phyloP scores from a whole-genome alignment of 2,329 filamentous ascomycete genomes.

The Corinectria fuckeliana region DNA sequence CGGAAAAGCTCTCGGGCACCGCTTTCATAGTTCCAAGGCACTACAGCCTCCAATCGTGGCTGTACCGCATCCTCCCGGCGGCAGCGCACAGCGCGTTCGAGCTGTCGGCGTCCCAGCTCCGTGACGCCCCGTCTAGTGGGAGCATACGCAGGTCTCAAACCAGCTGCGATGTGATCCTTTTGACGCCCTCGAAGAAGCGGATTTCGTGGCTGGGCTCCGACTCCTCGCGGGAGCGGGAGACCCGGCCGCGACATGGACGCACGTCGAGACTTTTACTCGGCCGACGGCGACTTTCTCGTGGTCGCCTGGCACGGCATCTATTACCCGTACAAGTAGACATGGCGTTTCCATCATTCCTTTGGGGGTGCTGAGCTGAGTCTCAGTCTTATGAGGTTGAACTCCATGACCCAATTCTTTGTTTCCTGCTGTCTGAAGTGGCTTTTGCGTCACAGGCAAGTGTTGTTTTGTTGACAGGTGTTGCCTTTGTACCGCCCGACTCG shows the following conservation, averaged over 20 bases:
- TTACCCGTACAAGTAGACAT: conserved; percentile 81
- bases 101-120: conserved; percentile 42
- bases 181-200: conserved; percentile 67
- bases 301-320: conserved; percentile 84
- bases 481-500: not conserved
- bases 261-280: conserved; percentile 80
- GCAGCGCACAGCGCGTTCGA: conserved; percentile 65
- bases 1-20: conserved; percentile 78
- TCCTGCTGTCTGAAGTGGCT: too few relatives aligned
- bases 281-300: conserved; percentile 79
- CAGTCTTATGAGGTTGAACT: too few relatives aligned
- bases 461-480: not conserved
- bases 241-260: conserved; percentile 77
- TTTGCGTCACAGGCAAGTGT: too few relatives aligned
- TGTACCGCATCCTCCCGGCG: conserved; percentile 72
- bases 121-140: conserved; percentile 26
- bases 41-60: conserved; percentile 74
- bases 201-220: conserved; percentile 66
- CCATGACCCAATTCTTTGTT: too few relatives aligned
- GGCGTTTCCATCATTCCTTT: too few relatives aligned
- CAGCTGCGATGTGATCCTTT: conserved; percentile 86
- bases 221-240: conserved; percentile 82
- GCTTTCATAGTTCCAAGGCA: conserved; percentile 73
- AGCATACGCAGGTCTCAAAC: conserved; percentile 63
- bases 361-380: too few relatives aligned